Percentiles rank a stretch among this genome's conserved stretches.
These are phyloP conservation scores for Haplosporangium sp. DNA, from an alignment of 371 early-diverging fungal genomes.

Conservation along the genomic window DNA sequence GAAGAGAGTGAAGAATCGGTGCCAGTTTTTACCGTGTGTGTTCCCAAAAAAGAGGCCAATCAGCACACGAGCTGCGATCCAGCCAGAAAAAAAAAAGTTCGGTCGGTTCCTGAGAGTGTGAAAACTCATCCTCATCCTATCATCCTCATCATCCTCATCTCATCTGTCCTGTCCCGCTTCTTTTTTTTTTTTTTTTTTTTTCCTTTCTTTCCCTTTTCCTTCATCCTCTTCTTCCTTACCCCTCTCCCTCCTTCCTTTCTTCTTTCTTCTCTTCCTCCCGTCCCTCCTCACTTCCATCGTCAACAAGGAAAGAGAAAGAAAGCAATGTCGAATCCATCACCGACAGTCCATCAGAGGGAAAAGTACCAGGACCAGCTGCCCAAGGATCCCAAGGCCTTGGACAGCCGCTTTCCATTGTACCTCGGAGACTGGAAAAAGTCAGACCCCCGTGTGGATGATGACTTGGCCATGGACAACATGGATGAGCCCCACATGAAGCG, in stretches of 20 bases:
- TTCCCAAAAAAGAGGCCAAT: too few species aligned
- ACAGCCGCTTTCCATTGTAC: constrained; percentile 82
- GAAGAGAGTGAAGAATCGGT: too few species aligned
- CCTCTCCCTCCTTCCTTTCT: neutral
- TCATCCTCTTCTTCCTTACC: neutral
- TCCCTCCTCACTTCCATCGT: neutral
- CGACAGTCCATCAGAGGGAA: constrained; percentile 43
- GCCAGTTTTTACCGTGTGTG: too few species aligned
- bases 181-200: neutral
- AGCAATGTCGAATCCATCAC: constrained; percentile 25
- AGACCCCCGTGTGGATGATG: constrained; percentile 78
- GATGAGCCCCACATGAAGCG: constrained; percentile 97
- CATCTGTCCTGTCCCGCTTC: neutral
- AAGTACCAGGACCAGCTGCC: constrained; percentile 39
- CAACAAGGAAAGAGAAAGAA: constrained; percentile 4
- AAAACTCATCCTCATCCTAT: neutral
- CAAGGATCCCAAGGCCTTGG: constrained; percentile 59
- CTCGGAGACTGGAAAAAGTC: constrained; percentile 88
- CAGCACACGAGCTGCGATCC: neutral
- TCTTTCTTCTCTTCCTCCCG: neutral
- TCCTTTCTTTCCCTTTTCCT: constrained; percentile 1
- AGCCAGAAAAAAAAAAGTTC: neutral
- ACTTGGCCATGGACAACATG: constrained; percentile 84
- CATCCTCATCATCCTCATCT: neutral
- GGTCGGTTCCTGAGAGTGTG: neutral